Base-by-base conservation (phyloP, 805 yeast species). In the Candida cerambycidarum region DNA sequence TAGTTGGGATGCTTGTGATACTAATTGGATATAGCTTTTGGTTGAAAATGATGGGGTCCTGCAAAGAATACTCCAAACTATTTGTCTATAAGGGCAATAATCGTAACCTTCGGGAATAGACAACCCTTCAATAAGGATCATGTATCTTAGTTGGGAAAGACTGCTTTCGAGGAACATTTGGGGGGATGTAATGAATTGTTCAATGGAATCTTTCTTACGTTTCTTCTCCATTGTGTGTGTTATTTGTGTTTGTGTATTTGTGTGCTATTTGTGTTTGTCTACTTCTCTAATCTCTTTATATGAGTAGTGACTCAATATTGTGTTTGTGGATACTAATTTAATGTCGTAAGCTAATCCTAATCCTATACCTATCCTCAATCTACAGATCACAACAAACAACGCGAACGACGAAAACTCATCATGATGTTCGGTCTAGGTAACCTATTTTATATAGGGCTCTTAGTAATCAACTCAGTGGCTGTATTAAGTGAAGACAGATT, bases 401-500 rank as follows among this genome's bases (percentile, higher is more conserved):
- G 38, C 38, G 38, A 34, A 34, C 28, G 17, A 35, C 30, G 21
- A 35, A 32, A 33, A 33, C 21, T n/a, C 24, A 44, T 24, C 27
- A 49, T 44, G 48, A 70, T 80, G 82, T 80, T 80, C 62, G 85
- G 85, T 13, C 62, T 80, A 32, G 84, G 85, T 9, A 79, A 72
- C 56, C 63, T 80, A 24, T 69, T 80, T 43, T 80, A 80, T 53
- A 79, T 77, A 42, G 63, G 73, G 17, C 61, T 79, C n/a, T 69
- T 86, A 29, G 63, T 85, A 43, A 76, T 85, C 37, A 86, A 86
- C 59, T 79, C 92, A 0, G 76, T 86, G 21, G 93, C 93, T 0
- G 83, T 86, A 27, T 73, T 86, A 40, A 84, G 85, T 58, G 95
- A 86, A 54, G 93, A 86, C 55, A 67, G 95, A 45, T 86, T 86